Conservation (phyloP, 371 early-diverging fungal species). For the Mucor velutinosus region DNA sequence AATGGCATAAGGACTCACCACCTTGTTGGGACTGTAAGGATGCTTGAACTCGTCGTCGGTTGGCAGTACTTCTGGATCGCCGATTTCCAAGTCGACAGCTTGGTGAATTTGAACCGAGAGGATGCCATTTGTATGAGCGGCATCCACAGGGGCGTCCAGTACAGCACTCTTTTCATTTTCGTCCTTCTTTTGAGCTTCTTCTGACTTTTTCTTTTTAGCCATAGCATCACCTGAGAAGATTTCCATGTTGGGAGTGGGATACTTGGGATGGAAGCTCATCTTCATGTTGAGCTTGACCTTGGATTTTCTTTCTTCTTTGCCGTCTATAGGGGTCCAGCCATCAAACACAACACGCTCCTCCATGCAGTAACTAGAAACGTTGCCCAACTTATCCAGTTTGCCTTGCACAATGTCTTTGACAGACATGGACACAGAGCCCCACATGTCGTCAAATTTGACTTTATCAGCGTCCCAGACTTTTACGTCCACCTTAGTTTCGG, state of each 20-base stretch:
- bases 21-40: slow-evolving; percentile 38
- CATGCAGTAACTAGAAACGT: slow-evolving; percentile 32
- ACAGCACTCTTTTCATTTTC: slow-evolving; percentile 12
- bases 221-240: slow-evolving; percentile 13
- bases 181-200: slow-evolving; percentile 7
- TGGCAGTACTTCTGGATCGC: slow-evolving; percentile 31
- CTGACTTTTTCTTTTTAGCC: slow-evolving; percentile 12
- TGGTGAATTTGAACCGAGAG: slow-evolving; percentile 37
- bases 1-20: slow-evolving; percentile 44
- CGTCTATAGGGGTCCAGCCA: slow-evolving; percentile 50
- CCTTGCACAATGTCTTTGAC: slow-evolving; percentile 38
- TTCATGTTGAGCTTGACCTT: slow-evolving; percentile 41
- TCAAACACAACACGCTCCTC: slow-evolving; percentile 44
- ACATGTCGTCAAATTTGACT: slow-evolving; percentile 43
- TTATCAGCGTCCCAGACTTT: slow-evolving; percentile 55
- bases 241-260: slow-evolving; percentile 28
- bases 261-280: slow-evolving; percentile 49
- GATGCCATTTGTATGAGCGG: slow-evolving; percentile 38
- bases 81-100: slow-evolving; percentile 46
- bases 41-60: slow-evolving; percentile 36
- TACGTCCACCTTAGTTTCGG: slow-evolving; percentile 40
- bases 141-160: slow-evolving; percentile 17
- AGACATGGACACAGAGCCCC: slow-evolving; percentile 40
- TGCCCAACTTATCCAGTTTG: slow-evolving; percentile 38
- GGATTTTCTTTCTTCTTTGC: slow-evolving; percentile 26